phyloP scores from a whole-genome alignment of 306 rosid species.

The Sechiopsis laciniata region DNA sequence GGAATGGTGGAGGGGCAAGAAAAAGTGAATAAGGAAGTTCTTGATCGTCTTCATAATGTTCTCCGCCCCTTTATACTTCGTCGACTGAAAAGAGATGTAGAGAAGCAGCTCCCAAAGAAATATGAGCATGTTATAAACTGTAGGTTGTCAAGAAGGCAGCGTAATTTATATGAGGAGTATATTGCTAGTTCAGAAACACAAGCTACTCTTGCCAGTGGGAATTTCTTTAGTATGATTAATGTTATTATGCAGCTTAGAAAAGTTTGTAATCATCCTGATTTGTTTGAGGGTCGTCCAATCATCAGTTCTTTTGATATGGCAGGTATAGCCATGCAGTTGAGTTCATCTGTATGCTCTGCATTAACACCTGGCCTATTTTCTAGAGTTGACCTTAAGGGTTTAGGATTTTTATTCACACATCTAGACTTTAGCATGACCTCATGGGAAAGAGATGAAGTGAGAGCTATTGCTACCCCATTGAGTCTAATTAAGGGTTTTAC shows the following conservation, averaged over 20 bases:
- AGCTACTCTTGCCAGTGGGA: conserved; percentile 88
- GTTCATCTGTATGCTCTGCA: conserved; percentile 73
- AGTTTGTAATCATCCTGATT: conserved; percentile 98
- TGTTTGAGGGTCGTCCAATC: conserved; percentile 98
- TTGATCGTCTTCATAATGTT: conserved; percentile 96
- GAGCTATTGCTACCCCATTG: conserved; percentile 69
- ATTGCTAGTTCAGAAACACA: conserved; percentile 96
- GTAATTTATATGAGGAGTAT: conserved; percentile 90
- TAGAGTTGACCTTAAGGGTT: conserved; percentile 56
- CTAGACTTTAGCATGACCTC: conserved; percentile 78
- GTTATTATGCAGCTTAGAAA: conserved; percentile 97
- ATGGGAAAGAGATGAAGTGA: conserved; percentile 86
- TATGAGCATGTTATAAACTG: conserved; percentile 88
- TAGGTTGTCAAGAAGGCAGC: conserved; percentile 91
- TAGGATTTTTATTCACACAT: conserved; percentile 82
- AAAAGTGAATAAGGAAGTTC: conserved; percentile 91
- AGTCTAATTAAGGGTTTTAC: conserved; percentile 53
- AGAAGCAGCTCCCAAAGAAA: conserved; percentile 94
- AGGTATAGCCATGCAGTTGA: conserved; percentile 65
- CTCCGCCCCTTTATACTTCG: conserved; percentile 96
- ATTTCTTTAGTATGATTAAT: conserved; percentile 95
- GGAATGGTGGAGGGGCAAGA: conserved; percentile 99
- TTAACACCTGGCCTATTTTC: conserved; percentile 55
- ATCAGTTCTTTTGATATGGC: conserved; percentile 89
- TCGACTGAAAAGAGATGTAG: conserved; percentile 89